Conservation (phyloP, 1,139 yeast genomes). For the Debaryomyces coudertii region DNA sequence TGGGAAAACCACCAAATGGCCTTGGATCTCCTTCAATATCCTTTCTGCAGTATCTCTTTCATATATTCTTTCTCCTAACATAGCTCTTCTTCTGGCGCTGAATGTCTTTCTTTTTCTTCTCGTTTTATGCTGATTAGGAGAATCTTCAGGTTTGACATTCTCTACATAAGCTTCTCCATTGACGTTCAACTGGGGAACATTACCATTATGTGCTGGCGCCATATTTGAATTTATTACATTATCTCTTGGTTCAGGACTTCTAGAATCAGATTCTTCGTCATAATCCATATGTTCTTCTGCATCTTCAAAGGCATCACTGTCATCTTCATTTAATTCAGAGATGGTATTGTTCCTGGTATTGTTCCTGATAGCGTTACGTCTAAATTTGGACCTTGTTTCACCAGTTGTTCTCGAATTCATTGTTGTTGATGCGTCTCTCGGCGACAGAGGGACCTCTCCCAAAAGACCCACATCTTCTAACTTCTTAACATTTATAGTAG, state of each 20-base stretch:
- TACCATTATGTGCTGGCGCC: not conserved
- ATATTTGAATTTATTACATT: not conserved
- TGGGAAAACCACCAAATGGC: slow-evolving; percentile 89
- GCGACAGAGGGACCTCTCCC: slow-evolving; percentile 42
- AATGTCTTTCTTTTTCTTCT: slow-evolving; percentile 40
- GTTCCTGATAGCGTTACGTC: slow-evolving; percentile 12
- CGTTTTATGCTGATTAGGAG: slow-evolving; percentile 12
- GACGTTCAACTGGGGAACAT: not conserved
- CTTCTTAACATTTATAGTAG: slow-evolving; percentile 30
- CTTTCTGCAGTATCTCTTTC: slow-evolving; percentile 79
- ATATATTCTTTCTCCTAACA: slow-evolving; percentile 58
- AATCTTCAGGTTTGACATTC: not conserved
- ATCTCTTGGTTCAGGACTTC: not conserved
- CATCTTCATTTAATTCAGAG: slow-evolving; percentile 8
- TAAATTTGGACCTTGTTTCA: slow-evolving; percentile 8
- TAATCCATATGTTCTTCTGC: slow-evolving; percentile 13
- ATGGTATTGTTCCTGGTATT: slow-evolving; percentile 11
- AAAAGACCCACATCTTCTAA: slow-evolving; percentile 40
- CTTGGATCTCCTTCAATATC: slow-evolving; percentile 74
- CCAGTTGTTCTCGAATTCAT: slow-evolving; percentile 5
- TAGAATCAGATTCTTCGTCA: not conserved
- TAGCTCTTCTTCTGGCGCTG: slow-evolving; percentile 44
- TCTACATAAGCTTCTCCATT: not conserved
- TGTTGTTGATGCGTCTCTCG: slow-evolving; percentile 3
- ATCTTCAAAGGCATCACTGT: slow-evolving; percentile 11